phyloP scores from a whole-genome alignment of 2,329 filamentous ascomycete species.

The Colletotrichum cuscutae region DNA sequence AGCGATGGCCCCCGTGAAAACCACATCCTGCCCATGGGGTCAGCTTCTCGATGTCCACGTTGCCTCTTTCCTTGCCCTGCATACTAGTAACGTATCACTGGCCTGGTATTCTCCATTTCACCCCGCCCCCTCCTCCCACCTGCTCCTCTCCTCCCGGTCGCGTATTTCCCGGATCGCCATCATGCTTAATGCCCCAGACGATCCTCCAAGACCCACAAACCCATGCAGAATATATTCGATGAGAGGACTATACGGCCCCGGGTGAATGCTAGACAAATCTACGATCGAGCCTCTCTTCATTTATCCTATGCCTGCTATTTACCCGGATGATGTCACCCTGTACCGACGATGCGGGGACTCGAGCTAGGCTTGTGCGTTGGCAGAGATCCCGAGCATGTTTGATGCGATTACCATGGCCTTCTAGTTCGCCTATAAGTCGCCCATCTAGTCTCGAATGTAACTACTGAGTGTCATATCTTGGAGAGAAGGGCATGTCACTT shows the following conservation, averaged over 20 bases:
- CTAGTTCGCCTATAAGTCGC: neutral
- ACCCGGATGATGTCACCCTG: constrained; percentile 6
- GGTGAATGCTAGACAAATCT: neutral
- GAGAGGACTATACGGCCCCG: neutral
- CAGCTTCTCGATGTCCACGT: neutral
- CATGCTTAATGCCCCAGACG: neutral
- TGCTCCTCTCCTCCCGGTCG: neutral
- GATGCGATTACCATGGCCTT: neutral
- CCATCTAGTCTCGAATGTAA: neutral
- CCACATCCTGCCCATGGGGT: neutral
- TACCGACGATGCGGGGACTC: neutral
- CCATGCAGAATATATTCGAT: neutral
- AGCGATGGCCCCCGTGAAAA: neutral
- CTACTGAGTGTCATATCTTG: neutral
- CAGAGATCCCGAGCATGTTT: neutral
- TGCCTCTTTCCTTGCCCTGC: neutral
- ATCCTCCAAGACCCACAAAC: neutral
- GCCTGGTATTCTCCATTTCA: neutral
- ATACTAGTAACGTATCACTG: neutral
- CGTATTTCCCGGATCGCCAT: neutral
- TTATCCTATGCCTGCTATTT: constrained; percentile 1
- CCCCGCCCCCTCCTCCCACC: neutral
- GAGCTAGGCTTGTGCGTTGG: neutral
- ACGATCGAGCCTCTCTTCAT: neutral
- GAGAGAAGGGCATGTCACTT: no score